Evolutionary conservation across 805 yeast species (phyloP), one percentile per base, ranked within the genome.

Genomic region (Pichia pseudocactophila): DNA sequence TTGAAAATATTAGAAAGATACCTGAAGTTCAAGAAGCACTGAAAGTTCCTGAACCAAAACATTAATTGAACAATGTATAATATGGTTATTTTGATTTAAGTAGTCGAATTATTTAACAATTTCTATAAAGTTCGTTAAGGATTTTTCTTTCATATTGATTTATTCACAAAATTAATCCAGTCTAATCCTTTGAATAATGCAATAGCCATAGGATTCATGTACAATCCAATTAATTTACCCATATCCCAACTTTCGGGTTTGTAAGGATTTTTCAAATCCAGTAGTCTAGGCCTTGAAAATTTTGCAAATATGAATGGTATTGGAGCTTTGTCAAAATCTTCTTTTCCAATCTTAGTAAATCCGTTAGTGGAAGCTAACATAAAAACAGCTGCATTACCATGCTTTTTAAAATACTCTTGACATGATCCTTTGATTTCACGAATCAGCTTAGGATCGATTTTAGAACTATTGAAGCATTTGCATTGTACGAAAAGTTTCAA

Each of bases 341-440:
- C 53, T 38, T 64, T 55, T 0, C 74, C 80, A 44, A 71, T 76
- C 31, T 62, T 54, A 0, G 81, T 72, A 39, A 74, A 58, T 0
- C 67, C 64, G 10, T 64, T 59, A 3, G 79, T 74, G 8, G 74
- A 62, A 6, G 70, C 70, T 22, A 76, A 52, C 57, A 75, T 63
- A 50, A 71, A 63, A 54, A 53, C 40, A 2, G 43, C 40, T 1
- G 48, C 39, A 12, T 40, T 39, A 7, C 34, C 36, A 7, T 41
- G 27, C 7, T 41, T 30, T 4, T 37, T 35, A 3, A 46, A 47
- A n/a, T 50, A 39, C 30, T 47, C 50, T n/a, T 37, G 47, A 50
- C 71, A 71, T 2, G 74, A 71, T 1, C 82, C 83, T 7, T 68
- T 65, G 27, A 76, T 52, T 50, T 78, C 82, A 35, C 83, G 63